Conservation (phyloP, 768 basidiomycete species). For the Leccinum olivaceopallidum region DNA sequence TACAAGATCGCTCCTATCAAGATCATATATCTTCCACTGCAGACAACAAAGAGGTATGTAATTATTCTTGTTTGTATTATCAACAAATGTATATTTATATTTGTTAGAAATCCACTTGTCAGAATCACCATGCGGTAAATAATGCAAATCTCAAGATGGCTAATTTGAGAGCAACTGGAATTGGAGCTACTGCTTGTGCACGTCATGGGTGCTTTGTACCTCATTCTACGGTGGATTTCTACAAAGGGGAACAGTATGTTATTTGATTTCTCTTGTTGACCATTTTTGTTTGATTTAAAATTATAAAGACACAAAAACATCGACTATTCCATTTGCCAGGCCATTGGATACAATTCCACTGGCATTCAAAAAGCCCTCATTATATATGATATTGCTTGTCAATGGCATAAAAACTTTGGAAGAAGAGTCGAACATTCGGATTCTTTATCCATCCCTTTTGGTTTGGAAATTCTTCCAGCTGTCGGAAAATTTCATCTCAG, state of each 20-base stretch:
- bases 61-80: not conserved
- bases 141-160: not conserved
- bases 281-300: not conserved
- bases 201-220: conserved; percentile 22
- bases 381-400: conserved; percentile 35
- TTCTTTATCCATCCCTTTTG: not conserved
- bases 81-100: not conserved
- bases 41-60: not conserved
- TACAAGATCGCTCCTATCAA: too few species aligned
- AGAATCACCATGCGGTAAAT: conserved; percentile 6
- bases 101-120: not conserved
- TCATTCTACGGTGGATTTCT: conserved; percentile 33
- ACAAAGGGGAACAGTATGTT: conserved; percentile 25
- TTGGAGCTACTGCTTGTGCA: conserved; percentile 1
- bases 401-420: conserved; percentile 23
- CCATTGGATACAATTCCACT: conserved; percentile 9
- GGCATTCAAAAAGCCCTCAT: conserved; percentile 7
- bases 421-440: not conserved
- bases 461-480: conserved; percentile 9
- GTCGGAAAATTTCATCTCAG: conserved; percentile 35
- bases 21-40: not conserved
- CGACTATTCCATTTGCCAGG: conserved; percentile 28
- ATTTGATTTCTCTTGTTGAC: not conserved
- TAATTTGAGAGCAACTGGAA: not conserved
- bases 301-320: conserved; percentile 30